Evolutionary conservation across 1,284 basidiomycete species (phyloP).

Genomic region (Cerrena zonata): DNA sequence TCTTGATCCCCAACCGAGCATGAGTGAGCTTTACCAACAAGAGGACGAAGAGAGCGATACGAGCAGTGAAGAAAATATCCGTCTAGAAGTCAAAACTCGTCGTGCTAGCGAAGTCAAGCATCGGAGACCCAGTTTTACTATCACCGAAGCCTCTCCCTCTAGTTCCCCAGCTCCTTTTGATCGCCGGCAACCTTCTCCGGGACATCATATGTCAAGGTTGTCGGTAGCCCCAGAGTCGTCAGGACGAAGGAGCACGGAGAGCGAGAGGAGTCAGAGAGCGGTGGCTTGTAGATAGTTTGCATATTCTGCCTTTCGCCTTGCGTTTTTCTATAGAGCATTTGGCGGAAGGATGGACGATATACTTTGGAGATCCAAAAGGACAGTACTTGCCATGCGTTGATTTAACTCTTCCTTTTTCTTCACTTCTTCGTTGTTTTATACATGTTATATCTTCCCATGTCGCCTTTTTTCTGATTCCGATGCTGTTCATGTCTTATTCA

Average conservation of each 20-base stretch:
- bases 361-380: background rate
- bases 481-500: background rate
- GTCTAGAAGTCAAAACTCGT: constrained; percentile 27
- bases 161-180: constrained; percentile 4
- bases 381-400: background rate
- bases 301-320: no score
- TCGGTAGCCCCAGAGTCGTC: background rate
- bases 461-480: background rate
- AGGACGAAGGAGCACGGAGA: background rate
- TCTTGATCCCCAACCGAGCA: constrained; percentile 22
- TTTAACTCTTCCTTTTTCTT: background rate
- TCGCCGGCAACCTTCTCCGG: constrained; percentile 4
- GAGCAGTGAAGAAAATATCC: constrained; percentile 13
- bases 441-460: background rate
- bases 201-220: background rate
- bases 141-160: constrained; percentile 10
- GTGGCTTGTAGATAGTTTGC: constrained; percentile 6
- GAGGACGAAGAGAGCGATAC: constrained; percentile 28
- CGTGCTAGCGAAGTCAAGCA: no score
- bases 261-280: constrained; percentile 4
- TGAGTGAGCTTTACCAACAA: constrained; percentile 30
- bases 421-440: background rate
- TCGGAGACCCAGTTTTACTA: constrained; percentile 23
- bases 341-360: background rate
- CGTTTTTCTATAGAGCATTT: background rate